phyloP scores from a whole-genome alignment of 495 filamentous ascomycete species.

The Penicillium paradoxum region DNA sequence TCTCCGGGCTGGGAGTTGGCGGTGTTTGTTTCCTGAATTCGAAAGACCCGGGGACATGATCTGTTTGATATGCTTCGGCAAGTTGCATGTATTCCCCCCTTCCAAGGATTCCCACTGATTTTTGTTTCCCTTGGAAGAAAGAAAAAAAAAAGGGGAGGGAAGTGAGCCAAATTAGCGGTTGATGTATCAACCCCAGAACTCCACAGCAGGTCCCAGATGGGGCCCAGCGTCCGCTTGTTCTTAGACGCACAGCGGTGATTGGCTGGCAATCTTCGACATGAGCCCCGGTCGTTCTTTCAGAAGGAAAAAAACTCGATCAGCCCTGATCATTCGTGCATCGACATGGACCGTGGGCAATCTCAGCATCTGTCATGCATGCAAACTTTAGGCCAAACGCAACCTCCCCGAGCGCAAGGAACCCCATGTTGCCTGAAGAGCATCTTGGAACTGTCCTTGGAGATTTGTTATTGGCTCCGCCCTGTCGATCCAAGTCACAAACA shows the following conservation, averaged over 20 bases:
- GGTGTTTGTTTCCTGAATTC: conserved; percentile 2
- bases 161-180: conserved; percentile 6
- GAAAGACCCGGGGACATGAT: no score
- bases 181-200: conserved; percentile 21
- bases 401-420: no score
- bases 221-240: conserved; percentile 8
- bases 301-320: neutral
- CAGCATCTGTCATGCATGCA: neutral
- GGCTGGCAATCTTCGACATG: neutral
- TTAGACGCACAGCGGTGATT: conserved; percentile 3
- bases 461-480: no score
- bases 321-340: conserved; percentile 1
- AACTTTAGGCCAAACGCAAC: conserved; percentile 1
- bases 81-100: neutral
- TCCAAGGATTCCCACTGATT: no score
- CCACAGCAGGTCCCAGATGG: conserved; percentile 12
- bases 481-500: neutral
- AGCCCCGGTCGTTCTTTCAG: neutral
- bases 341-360: neutral
- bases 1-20: neutral
- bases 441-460: no score
- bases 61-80: neutral
- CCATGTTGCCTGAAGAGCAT: no score
- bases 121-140: neutral
- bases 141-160: neutral